A percentile compares a stretch with the other conserved stretches of the same genome.
Conservation (phyloP, 1,139 yeast species). For the Candida albicans region DNA sequence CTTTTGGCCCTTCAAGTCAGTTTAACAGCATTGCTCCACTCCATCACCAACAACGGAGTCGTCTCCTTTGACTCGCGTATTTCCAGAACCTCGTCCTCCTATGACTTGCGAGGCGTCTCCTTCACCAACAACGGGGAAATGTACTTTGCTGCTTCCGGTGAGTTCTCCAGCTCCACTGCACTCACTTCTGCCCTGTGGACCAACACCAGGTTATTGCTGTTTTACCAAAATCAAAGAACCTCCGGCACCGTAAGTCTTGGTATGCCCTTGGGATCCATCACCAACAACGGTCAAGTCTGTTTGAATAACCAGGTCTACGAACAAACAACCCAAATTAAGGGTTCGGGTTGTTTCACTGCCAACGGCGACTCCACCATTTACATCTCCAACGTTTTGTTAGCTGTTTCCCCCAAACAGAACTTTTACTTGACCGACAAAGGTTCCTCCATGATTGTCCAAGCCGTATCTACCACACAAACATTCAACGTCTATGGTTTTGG, state of each 20-base stretch:
- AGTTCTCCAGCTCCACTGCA: constrained; percentile 20
- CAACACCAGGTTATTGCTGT: constrained; percentile 26
- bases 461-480: constrained; percentile 18
- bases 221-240: constrained; percentile 20
- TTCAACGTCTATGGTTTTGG: constrained; percentile 33
- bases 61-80: constrained; percentile 22
- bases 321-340: constrained; percentile 25
- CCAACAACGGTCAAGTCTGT: constrained; percentile 32
- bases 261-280: constrained; percentile 17
- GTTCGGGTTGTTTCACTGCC: constrained; percentile 29
- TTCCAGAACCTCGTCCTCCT: constrained; percentile 18
- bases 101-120: constrained; percentile 17
- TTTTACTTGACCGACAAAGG: constrained; percentile 19
- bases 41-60: constrained; percentile 21
- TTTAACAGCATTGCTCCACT: constrained; percentile 10
- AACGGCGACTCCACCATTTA: constrained; percentile 21
- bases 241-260: constrained; percentile 23
- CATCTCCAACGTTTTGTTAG: constrained; percentile 17
- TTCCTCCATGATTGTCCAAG: constrained; percentile 21
- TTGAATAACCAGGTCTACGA: constrained; percentile 23
- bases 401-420: constrained; percentile 16
- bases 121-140: constrained; percentile 28
- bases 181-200: constrained; percentile 22
- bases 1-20: constrained; percentile 13
- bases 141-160: constrained; percentile 26